Conservation (phyloP, 108 stramenopile species). For the Nitzschia putrida region DNA sequence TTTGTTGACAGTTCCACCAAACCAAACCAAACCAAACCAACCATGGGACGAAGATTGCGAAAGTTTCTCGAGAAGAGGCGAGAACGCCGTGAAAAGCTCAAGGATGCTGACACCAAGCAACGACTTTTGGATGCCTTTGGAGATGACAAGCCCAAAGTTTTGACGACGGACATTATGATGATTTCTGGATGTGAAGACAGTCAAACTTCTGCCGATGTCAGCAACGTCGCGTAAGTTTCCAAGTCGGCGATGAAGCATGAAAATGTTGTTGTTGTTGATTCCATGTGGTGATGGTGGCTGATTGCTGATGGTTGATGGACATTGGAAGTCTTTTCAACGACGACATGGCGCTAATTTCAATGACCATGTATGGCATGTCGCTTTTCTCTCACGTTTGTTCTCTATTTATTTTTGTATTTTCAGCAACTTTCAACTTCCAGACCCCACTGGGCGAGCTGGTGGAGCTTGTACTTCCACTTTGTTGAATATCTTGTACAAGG, state of each 20-base stretch:
- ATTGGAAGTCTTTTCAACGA: too few species aligned
- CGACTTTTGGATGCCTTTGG: conserved; percentile 25
- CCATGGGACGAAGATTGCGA: conserved; percentile 20
- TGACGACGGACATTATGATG: conserved; percentile 26
- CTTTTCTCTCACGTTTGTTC: neutral
- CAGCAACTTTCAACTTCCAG: conserved; percentile 69
- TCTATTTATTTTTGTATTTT: neutral
- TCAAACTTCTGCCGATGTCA: conserved; percentile 70
- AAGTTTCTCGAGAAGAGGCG: conserved; percentile 3
- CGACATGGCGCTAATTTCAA: too few species aligned
- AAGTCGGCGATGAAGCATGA: too few species aligned
- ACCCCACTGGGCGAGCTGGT: conserved; percentile 72
- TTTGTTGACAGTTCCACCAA: neutral
- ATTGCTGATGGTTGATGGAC: too few species aligned
- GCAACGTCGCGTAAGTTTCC: conserved; percentile 34
- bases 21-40: neutral
- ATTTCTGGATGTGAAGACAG: conserved; percentile 57
- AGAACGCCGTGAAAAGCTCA: neutral
- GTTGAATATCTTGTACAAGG: conserved; percentile 65
- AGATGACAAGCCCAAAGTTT: conserved; percentile 23
- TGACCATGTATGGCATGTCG: too few species aligned
- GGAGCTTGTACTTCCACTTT: conserved; percentile 89
- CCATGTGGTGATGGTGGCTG: too few species aligned
- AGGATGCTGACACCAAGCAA: conserved; percentile 6
- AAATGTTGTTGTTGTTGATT: too few species aligned